phyloP scores from a whole-genome alignment of 805 yeast species.

The Clavispora fructus region DNA sequence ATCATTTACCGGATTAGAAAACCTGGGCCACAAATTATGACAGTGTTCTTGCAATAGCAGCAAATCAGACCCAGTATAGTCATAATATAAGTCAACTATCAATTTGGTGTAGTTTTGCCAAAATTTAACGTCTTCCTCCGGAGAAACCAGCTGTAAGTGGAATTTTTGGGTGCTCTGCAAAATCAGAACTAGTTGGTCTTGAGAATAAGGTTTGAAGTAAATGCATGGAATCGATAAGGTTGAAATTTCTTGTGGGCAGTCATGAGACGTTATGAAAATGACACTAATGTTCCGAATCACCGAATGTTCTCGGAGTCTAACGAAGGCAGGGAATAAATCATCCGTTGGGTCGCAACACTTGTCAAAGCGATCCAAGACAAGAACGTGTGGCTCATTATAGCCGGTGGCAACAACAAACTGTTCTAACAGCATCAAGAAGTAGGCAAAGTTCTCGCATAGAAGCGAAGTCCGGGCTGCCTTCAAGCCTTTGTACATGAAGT shows the following conservation, averaged over 20 bases:
- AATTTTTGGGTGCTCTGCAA: conserved; percentile 27
- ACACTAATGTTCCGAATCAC: conserved; percentile 27
- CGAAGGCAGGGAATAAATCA: conserved; percentile 36
- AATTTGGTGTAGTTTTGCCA: conserved; percentile 42
- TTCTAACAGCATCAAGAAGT: conserved; percentile 37
- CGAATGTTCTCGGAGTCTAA: conserved; percentile 40
- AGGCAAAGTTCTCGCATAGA: conserved; percentile 37
- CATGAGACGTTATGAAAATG: conserved; percentile 36
- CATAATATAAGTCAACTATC: conserved; percentile 40
- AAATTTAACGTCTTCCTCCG: conserved; percentile 20
- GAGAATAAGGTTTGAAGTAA: conserved; percentile 33
- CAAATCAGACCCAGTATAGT: conserved; percentile 43
- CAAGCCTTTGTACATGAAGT: conserved; percentile 22
- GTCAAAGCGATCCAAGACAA: conserved; percentile 47
- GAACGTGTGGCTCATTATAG: conserved; percentile 32
- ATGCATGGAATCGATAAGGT: conserved; percentile 39
- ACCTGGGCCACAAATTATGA: conserved; percentile 29
- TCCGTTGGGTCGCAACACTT: conserved; percentile 38
- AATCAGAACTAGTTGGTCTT: conserved; percentile 33
- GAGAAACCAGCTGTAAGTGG: conserved; percentile 13
- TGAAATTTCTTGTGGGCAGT: conserved; percentile 31
- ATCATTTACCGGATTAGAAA: conserved; percentile 20
- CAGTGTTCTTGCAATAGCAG: conserved; percentile 28
- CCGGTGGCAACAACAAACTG: conserved; percentile 27
- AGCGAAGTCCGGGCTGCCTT: conserved; percentile 22